A percentile compares a stretch with the other conserved stretches of the same genome.
Conservation (phyloP, 108 stramenopile species). For the Cyclotella sp. region DNA sequence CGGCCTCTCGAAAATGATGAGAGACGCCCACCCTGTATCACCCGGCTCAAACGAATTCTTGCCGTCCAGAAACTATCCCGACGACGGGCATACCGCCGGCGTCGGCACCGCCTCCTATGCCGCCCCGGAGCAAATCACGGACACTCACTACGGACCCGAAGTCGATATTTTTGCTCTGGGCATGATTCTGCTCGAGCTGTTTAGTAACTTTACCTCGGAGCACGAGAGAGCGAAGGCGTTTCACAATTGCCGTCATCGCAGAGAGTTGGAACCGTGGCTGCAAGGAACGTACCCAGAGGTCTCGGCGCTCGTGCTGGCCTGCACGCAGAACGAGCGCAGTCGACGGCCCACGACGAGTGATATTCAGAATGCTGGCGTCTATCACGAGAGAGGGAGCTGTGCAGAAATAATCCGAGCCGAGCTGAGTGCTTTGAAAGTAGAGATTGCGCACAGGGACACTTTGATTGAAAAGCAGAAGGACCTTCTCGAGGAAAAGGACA, state of each 20-base stretch:
- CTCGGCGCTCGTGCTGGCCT: slow-evolving; percentile 62
- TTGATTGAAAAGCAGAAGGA: slow-evolving; percentile 40
- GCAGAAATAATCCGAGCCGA: slow-evolving; percentile 39
- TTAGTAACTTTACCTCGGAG: slow-evolving; percentile 85
- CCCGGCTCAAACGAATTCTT: slow-evolving; percentile 21
- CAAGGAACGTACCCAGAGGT: slow-evolving; percentile 60
- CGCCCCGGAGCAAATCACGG: slow-evolving; percentile 88
- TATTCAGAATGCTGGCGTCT: slow-evolving; percentile 41
- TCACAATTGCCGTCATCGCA: slow-evolving; percentile 61
- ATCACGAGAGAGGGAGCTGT: slow-evolving; percentile 43
- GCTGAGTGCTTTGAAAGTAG: slow-evolving; percentile 40
- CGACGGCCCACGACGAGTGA: slow-evolving; percentile 69
- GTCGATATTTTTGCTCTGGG: slow-evolving; percentile 95
- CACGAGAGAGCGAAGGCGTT: slow-evolving; percentile 88
- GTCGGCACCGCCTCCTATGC: slow-evolving; percentile 96
- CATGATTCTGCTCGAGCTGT: slow-evolving; percentile 92
- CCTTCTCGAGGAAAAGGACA: slow-evolving; percentile 52
- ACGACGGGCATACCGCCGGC: slow-evolving; percentile 70
- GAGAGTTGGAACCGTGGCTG: slow-evolving; percentile 59
- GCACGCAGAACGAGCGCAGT: slow-evolving; percentile 62
- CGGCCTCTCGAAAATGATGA: slow-evolving; percentile 78
- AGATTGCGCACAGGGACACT: slow-evolving; percentile 32
- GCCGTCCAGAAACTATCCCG: slow-evolving; percentile 4
- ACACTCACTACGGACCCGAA: slow-evolving; percentile 79
- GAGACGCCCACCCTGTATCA: slow-evolving; percentile 23